Evolutionary conservation across 768 basidiomycete species (phyloP).

Genomic region (Leccinum aurantiacum): DNA sequence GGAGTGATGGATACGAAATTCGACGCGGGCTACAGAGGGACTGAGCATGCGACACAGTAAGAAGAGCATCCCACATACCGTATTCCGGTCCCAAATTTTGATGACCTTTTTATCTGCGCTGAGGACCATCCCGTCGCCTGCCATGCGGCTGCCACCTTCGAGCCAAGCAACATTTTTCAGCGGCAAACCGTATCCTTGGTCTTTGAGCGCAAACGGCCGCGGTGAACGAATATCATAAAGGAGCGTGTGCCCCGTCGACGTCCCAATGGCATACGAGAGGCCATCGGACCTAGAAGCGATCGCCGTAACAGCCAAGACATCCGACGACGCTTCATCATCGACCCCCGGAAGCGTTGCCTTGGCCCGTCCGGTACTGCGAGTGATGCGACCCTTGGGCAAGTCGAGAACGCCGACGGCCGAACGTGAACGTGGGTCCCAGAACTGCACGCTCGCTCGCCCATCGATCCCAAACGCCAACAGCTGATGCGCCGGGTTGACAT

Average conservation of each 20-base stretch:
- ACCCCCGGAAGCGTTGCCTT: constrained; percentile 34
- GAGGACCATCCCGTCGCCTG: constrained; percentile 83
- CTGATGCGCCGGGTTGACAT: constrained; percentile 92
- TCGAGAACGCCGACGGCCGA: constrained; percentile 66
- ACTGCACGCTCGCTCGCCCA: constrained; percentile 83
- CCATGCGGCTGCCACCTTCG: constrained; percentile 80
- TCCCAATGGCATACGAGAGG: constrained; percentile 90
- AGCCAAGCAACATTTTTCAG: constrained; percentile 87
- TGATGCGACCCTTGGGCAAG: constrained; percentile 55
- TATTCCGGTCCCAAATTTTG: constrained; percentile 93
- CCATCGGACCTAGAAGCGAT: constrained; percentile 86
- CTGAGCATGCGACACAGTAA: constrained; percentile 3
- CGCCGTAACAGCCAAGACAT: constrained; percentile 66
- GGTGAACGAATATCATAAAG: constrained; percentile 92
- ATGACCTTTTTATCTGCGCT: constrained; percentile 96
- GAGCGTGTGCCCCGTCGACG: constrained; percentile 91
- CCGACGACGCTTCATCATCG: constrained; percentile 33
- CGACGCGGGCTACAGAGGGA: constrained; percentile 57
- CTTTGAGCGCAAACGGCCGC: constrained; percentile 83
- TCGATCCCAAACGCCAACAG: constrained; percentile 88
- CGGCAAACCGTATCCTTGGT: constrained; percentile 95
- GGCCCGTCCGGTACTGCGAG: constrained; percentile 39
- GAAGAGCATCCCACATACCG: constrained; percentile 46
- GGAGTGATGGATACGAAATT: constrained; percentile 96
- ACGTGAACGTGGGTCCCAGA: constrained; percentile 94